Evolutionary conservation across 352 stramenopile species (phyloP).

Genomic region (Phytopythium boreale): DNA sequence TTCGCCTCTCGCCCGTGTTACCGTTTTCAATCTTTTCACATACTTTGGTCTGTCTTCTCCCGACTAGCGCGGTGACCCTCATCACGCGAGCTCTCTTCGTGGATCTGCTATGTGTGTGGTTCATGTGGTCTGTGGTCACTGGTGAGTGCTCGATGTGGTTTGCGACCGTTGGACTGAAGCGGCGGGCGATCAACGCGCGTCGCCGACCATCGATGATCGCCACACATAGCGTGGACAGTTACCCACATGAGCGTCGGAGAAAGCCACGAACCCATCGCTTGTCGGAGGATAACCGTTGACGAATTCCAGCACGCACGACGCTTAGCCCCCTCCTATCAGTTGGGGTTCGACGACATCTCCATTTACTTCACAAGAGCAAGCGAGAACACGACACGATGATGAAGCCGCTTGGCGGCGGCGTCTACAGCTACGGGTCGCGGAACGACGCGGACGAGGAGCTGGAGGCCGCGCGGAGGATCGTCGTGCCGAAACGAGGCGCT

Average conservation of each 20-base stretch:
- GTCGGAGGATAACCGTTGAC: background rate
- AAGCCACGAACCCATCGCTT: background rate
- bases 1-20: background rate
- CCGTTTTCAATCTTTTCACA: background rate
- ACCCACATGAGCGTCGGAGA: background rate
- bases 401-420: background rate
- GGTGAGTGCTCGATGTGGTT: no score
- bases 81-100: background rate
- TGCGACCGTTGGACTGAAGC: background rate
- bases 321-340: background rate
- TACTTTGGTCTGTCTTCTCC: background rate
- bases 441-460: background rate
- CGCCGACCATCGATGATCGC: no score
- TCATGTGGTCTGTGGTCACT: background rate
- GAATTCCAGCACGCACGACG: background rate
- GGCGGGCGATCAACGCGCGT: background rate
- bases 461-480: background rate
- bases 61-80: background rate
- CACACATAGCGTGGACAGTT: background rate
- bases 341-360: no score
- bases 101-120: background rate
- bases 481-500: background rate
- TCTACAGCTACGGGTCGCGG: background rate
- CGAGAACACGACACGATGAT: conserved; percentile 1
- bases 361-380: background rate